Percentiles rank a stretch among this genome's conserved stretches.
phyloP scores from a whole-genome alignment of 2,329 filamentous ascomycete species.

The Mycosphaerella arachidis region DNA sequence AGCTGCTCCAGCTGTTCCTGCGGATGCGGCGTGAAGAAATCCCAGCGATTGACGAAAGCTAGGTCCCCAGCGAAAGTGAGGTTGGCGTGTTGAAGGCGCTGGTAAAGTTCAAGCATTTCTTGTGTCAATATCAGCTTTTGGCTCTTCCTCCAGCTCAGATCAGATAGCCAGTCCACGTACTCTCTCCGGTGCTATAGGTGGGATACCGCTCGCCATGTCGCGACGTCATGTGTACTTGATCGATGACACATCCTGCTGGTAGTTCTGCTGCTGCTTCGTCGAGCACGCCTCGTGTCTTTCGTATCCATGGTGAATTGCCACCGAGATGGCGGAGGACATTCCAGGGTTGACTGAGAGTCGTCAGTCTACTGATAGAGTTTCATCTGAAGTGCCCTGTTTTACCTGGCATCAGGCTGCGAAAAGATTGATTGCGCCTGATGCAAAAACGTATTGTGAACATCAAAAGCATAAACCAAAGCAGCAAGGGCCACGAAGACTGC shows the following conservation, averaged over 20 bases:
- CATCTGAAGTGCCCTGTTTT: background rate
- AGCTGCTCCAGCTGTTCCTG: slow-evolving; percentile 49
- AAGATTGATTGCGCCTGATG: background rate
- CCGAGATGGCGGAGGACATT: slow-evolving; percentile 47
- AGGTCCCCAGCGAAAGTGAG: slow-evolving; percentile 47
- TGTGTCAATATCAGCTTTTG: background rate
- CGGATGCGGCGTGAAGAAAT: slow-evolving; percentile 49
- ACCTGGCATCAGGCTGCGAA: background rate
- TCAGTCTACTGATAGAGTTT: background rate
- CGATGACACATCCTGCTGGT: slow-evolving; percentile 48
- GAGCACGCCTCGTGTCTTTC: slow-evolving; percentile 42
- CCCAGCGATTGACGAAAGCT: slow-evolving; percentile 51
- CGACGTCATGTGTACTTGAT: slow-evolving; percentile 59
- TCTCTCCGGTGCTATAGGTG: slow-evolving; percentile 46
- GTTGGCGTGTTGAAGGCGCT: slow-evolving; percentile 42
- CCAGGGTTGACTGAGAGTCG: slow-evolving; percentile 6
- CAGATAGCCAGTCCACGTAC: slow-evolving; percentile 36
- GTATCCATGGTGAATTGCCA: slow-evolving; percentile 54
- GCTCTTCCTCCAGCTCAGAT: background rate
- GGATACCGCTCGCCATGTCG: slow-evolving; percentile 57
- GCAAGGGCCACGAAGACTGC: background rate
- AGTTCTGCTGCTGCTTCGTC: slow-evolving; percentile 38
- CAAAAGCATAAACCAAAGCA: background rate
- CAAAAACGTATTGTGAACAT: background rate
- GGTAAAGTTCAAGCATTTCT: slow-evolving; percentile 47